Conservation (phyloP, 2,329 filamentous ascomycete genomes). For the Penicillium sp. region DNA sequence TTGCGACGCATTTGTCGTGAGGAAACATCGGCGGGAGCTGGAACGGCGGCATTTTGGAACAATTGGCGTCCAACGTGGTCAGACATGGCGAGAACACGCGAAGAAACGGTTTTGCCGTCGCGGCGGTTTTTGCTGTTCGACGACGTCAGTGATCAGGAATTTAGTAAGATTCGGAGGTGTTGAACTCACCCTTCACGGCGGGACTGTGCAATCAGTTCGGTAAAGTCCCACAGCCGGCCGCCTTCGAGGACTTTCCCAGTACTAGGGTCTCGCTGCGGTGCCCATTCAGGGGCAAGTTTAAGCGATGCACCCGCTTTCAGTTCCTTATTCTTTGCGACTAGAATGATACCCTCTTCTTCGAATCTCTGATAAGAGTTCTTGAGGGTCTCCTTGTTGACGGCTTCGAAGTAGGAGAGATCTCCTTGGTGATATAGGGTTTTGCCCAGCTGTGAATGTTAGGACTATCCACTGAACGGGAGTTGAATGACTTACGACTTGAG, state of each 20-base stretch:
- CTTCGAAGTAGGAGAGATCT: constrained; percentile 95
- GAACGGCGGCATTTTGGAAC: constrained; percentile 51
- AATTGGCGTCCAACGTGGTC: constrained; percentile 71
- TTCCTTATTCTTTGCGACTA: constrained; percentile 69
- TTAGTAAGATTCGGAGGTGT: not conserved
- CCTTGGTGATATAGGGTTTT: constrained; percentile 98
- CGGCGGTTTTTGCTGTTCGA: constrained; percentile 73
- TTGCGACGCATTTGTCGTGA: constrained; percentile 40
- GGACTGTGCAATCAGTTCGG: constrained; percentile 79
- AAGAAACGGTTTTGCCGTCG: constrained; percentile 88
- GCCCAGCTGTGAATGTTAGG: constrained; percentile 63
- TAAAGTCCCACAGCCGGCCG: constrained; percentile 88
- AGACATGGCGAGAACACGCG: constrained; percentile 74
- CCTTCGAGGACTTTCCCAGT: constrained; percentile 66
- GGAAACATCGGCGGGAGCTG: constrained; percentile 32
- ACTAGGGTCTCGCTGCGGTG: constrained; percentile 63
- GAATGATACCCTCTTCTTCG: constrained; percentile 85
- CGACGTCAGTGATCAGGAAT: not conserved
- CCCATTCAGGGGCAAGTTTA: constrained; percentile 73
- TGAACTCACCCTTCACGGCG: constrained; percentile 72
- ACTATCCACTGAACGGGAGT: not conserved
- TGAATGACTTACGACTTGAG: constrained; percentile 67
- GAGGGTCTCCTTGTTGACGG: constrained; percentile 96
- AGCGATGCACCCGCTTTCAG: constrained; percentile 48
- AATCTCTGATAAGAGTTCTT: constrained; percentile 90